phyloP scores from a whole-genome alignment of 306 rosid genomes.

The Trifolium pratense region DNA sequence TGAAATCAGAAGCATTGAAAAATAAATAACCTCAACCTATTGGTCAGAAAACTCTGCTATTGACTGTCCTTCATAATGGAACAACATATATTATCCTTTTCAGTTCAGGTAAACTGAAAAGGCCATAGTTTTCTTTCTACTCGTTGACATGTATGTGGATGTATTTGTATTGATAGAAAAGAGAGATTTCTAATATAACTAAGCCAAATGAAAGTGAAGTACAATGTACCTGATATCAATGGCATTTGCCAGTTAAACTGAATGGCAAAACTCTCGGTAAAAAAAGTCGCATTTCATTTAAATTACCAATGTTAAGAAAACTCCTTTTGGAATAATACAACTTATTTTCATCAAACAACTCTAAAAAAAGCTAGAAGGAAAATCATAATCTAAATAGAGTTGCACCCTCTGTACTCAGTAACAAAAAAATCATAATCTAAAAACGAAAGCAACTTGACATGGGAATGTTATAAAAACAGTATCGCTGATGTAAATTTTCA shows the following conservation, averaged over 20 bases:
- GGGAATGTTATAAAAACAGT: slow-evolving; percentile 34
- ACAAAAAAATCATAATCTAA: not conserved
- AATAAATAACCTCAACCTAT: slow-evolving; percentile 16
- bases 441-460: slow-evolving; percentile 26
- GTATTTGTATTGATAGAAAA: slow-evolving; percentile 30
- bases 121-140: slow-evolving; percentile 2
- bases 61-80: slow-evolving; percentile 10
- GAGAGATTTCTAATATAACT: slow-evolving; percentile 8
- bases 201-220: slow-evolving; percentile 16
- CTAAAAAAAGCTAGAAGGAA: no score
- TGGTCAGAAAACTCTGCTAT: slow-evolving; percentile 4
- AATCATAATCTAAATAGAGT: no score
- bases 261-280: slow-evolving; percentile 32
- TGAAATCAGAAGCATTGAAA: slow-evolving; percentile 8
- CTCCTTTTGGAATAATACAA: slow-evolving; percentile 11
- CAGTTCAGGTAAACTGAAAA: slow-evolving; percentile 18
- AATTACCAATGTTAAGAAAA: slow-evolving; percentile 30
- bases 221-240: slow-evolving; percentile 17
- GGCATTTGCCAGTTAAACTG: not conserved
- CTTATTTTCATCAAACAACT: slow-evolving; percentile 25
- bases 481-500: slow-evolving; percentile 25
- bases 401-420: no score
- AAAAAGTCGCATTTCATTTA: slow-evolving; percentile 15
- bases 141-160: slow-evolving; percentile 27
- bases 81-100: slow-evolving; percentile 29